Evolutionary conservation across 1,284 basidiomycete genomes (phyloP).

Genomic region (Chondrostereum purpureum): DNA sequence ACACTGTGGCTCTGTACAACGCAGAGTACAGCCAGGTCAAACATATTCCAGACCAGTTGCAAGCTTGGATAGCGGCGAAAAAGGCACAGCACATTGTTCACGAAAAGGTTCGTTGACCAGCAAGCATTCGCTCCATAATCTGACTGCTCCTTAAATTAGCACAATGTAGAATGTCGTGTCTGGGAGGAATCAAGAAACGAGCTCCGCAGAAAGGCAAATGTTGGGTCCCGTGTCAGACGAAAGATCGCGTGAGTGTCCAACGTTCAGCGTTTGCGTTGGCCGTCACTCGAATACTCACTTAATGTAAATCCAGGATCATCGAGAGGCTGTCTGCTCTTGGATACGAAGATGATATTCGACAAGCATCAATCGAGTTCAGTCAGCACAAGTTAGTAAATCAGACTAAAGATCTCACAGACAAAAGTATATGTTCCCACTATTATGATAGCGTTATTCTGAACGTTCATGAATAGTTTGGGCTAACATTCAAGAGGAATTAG

Average conservation of each 20-base stretch:
- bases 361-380: not conserved
- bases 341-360: not conserved
- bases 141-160: not conserved
- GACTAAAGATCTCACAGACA: not conserved
- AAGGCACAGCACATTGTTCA: not conserved
- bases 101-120: too few relatives aligned
- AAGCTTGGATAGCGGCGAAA: not conserved
- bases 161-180: not conserved
- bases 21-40: not conserved
- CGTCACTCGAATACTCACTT: not conserved
- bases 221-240: not conserved
- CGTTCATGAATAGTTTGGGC: not conserved
- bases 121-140: too few relatives aligned
- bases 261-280: not conserved
- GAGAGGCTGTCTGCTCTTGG: not conserved
- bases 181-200: not conserved
- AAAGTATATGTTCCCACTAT: not conserved
- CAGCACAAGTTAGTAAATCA: not conserved
- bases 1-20: too few relatives aligned
- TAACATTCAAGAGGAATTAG: not conserved
- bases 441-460: not conserved
- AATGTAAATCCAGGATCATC: not conserved
- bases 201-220: not conserved
- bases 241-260: not conserved
- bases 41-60: not conserved